Evolutionary conservation across 768 basidiomycete genomes (phyloP).

Genomic region (Sporobolomyces pararoseus): DNA sequence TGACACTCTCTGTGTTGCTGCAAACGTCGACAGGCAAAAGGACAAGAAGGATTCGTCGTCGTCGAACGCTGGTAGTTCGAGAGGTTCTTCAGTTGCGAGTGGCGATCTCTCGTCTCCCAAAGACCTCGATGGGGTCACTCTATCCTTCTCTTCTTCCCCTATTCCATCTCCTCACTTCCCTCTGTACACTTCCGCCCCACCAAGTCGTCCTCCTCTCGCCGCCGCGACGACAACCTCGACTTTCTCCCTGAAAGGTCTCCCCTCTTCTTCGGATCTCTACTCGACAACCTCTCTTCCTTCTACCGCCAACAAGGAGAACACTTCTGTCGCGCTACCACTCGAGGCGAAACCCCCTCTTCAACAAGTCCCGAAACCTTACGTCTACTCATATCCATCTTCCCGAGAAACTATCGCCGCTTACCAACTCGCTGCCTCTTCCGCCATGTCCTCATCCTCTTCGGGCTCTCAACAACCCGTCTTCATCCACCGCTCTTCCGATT

Average conservation of each 20-base stretch:
- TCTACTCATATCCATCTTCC: slow-evolving; percentile 17
- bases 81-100: slow-evolving; percentile 22
- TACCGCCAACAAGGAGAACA: slow-evolving; percentile 20
- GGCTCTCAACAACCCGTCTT: slow-evolving; percentile 2
- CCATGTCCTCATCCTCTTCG: not conserved
- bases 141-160: slow-evolving; percentile 34
- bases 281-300: not conserved
- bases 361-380: slow-evolving; percentile 6
- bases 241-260: not conserved
- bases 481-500: slow-evolving; percentile 26
- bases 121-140: slow-evolving; percentile 33
- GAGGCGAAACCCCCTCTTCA: not conserved
- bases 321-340: not conserved
- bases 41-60: slow-evolving; percentile 36
- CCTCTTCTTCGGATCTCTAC: not conserved
- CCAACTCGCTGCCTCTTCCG: not conserved
- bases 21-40: slow-evolving; percentile 30
- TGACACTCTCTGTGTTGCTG: not conserved
- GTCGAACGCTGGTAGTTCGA: slow-evolving; percentile 6
- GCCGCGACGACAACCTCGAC: not conserved
- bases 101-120: slow-evolving; percentile 22
- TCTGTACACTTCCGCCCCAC: not conserved
- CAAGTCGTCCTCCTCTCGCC: not conserved
- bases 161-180: slow-evolving; percentile 6
- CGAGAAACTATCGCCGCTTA: not conserved